phyloP scores from a whole-genome alignment of 169 alveolate species.

The Plasmodium sp. region DNA sequence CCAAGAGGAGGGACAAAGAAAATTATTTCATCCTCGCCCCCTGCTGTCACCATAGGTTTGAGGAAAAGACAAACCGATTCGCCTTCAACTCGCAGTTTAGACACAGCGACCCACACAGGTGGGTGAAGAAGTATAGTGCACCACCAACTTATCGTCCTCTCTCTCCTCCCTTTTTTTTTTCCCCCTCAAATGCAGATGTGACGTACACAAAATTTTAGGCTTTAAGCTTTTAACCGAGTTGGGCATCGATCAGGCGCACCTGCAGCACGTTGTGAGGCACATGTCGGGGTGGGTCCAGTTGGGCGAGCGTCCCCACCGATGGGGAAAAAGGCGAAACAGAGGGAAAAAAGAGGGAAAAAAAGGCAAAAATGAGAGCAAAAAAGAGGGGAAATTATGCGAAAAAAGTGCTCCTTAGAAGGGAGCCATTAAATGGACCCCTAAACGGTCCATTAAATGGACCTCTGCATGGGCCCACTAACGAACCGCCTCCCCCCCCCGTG shows the following conservation, averaged over 20 bases:
- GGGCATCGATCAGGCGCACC: background rate
- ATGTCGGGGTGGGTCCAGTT: constrained; percentile 25
- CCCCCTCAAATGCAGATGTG: constrained; percentile 9
- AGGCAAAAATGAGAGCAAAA: background rate
- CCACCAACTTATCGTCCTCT: background rate
- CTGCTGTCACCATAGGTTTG: constrained; percentile 44
- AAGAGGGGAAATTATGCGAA: background rate
- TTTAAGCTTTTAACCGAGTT: constrained; percentile 6
- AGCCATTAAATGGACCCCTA: background rate
- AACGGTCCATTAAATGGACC: background rate
- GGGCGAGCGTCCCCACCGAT: background rate
- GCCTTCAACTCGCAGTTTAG: background rate
- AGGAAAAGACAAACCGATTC: background rate
- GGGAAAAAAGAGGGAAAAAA: background rate
- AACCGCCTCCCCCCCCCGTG: background rate
- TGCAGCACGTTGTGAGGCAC: constrained; percentile 21
- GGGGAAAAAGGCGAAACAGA: background rate
- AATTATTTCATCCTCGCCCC: constrained; percentile 44
- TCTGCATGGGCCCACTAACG: no score
- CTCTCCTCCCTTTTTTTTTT: background rate
- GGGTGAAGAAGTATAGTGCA: background rate
- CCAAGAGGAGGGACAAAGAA: background rate
- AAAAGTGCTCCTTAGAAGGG: background rate
- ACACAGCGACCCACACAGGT: background rate
- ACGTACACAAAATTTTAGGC: constrained; percentile 20